Evolutionary conservation across 805 yeast species (phyloP), one percentile per base, ranked within the genome.

Genomic region (Yarrowia phangngaensis): DNA sequence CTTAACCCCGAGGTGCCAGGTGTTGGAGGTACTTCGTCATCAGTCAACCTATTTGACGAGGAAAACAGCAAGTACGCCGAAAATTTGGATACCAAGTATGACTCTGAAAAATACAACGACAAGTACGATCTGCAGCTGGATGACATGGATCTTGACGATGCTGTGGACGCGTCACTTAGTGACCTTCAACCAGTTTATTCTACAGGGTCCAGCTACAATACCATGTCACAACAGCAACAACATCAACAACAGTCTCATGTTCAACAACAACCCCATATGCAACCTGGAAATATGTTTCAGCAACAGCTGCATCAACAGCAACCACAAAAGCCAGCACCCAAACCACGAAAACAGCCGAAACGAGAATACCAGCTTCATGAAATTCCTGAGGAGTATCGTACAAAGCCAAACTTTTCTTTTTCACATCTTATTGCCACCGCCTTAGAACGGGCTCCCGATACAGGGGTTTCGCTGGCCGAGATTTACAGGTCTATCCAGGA

Each of bases 401-500:
- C 79, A 9, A 92, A 90, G 62, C 98, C 98, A 1, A 73, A 80
- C 8, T 72, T 79, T 43, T 82, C 95, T 0, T 84, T 85, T 62
- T 85, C 94, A 14, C 79, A 81, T 31, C 71, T 92, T 59, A 82
- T 92, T 29, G 81, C 90, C 3, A 79, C 81, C 6, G 89, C 95
- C 51, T 68, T 92, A 53, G 74, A 84, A 53, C 76, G 80, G 30
- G 76, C 83, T 0, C 75, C 80, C 0, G 78, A 75, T 22, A 72
- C 78, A 40, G 95, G 95, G 19, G 77, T 87, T 78, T 79, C 89
- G 1, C 67, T 84, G 31, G 79, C 88, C 0, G 97, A 89, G 54
- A 86, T 92, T 35, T 83, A 87, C 64, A 83, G 82, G 48, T 85
- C 87, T 1, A 88, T 92, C 40, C 84, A 84, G 64, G 94, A 85